phyloP scores from a whole-genome alignment of 345 rosid genomes.

The Bruguiera gymnorhiza region DNA sequence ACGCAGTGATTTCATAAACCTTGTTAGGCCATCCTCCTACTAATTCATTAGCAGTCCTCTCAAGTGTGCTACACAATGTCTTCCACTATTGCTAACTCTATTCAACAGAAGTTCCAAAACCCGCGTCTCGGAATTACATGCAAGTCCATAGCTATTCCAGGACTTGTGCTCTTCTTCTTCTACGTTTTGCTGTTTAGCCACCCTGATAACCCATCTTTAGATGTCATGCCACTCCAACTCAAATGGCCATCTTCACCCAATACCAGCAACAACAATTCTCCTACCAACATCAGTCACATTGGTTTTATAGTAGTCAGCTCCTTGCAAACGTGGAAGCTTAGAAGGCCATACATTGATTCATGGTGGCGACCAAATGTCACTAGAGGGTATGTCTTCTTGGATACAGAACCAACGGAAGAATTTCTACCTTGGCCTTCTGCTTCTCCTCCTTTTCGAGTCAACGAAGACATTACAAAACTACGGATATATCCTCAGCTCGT shows the following conservation, averaged over 20 bases:
- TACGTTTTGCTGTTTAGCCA: not conserved
- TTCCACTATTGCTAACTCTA: not conserved
- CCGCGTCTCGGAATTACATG: not conserved
- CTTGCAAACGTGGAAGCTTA: conserved; percentile 11
- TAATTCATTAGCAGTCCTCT: too few species aligned
- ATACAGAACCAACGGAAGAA: conserved; percentile 15
- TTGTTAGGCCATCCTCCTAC: too few species aligned
- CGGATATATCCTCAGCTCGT: conserved; percentile 8
- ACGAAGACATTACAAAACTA: conserved; percentile 7
- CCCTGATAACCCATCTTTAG: not conserved
- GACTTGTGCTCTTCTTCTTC: conserved; percentile 11
- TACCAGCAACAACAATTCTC: not conserved
- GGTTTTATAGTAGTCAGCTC: conserved; percentile 17
- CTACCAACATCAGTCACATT: conserved; percentile 17
- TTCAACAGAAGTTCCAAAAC: not conserved
- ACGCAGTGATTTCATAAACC: too few species aligned
- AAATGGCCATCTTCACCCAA: not conserved
- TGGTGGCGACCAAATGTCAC: conserved; percentile 28
- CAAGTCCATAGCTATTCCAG: conserved; percentile 10
- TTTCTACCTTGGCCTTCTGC: conserved; percentile 20
- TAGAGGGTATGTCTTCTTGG: conserved; percentile 18
- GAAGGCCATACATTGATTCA: conserved; percentile 9
- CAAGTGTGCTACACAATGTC: not conserved
- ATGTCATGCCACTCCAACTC: not conserved
- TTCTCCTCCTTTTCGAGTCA: conserved; percentile 20